Evolutionary conservation across 23 red algal genomes (phyloP), one percentile per base, ranked within the genome.

Genomic region (Gracilaria vermiculophylla): DNA sequence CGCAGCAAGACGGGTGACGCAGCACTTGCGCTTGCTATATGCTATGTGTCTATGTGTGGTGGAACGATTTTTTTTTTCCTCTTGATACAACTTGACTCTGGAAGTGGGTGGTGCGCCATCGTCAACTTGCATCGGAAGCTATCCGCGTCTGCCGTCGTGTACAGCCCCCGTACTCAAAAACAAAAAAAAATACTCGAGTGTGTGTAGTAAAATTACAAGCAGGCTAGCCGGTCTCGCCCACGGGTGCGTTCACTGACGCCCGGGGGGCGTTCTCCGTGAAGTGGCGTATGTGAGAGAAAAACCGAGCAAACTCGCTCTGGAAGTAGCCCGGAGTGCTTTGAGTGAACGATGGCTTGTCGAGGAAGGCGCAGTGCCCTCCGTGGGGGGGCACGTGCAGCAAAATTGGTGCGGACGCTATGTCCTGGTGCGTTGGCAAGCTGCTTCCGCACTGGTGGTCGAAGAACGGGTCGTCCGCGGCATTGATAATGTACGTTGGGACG

Each of bases 341-440:
- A 11, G 32, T 25, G 67, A 81, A 92, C 19, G 36, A 23, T 34
- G 58, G 36, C 67, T 74, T 2, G 21, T 90, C 66, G 27, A 95
- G 73, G 90, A 95, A 98, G 1, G 88, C 96, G 47, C 92, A 95
- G 48, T 98, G 96, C 8, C 96, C 96, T 76, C 96, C 96, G 60
- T 92, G 64, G 17, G 76, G 23, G 0, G 81, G 93, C 27, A 90
- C 80, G 50, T 79, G 24, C 14, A 98, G 25, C 29, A 86, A 31
- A n/a, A 98, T 69, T 21, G 82, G 83, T 10, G 86, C 91, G 52
- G 85, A 54, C 11, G 25, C 80, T 31, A 98, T 67, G 40, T 92
- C 44, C 13, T 91, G 64, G 23, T 13, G 53, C 32, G 82, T 82
- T 3, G 96, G 96, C 17, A 95, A 35, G n/a, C 57, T 54, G n/a